Conservation (phyloP, 495 filamentous ascomycete genomes). For the Penicillium odoratum region DNA sequence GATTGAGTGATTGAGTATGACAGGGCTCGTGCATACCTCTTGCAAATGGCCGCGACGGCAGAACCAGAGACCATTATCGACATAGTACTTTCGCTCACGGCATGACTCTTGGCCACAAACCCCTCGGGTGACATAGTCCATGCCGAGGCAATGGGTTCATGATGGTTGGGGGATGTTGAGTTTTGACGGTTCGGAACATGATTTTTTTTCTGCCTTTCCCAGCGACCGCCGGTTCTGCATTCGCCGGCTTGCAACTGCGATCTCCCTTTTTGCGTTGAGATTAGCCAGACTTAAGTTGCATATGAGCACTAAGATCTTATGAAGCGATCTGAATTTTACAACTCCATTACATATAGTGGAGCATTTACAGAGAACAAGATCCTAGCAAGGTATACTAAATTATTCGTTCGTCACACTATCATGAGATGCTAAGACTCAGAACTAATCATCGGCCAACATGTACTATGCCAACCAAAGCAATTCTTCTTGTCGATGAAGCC, state of each 20-base stretch:
- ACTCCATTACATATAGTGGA: not conserved
- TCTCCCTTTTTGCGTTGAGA: not conserved
- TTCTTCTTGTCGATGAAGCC: slow-evolving; percentile 35
- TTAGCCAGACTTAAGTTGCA: not conserved
- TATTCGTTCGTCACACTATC: slow-evolving; percentile 51
- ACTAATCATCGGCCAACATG: slow-evolving; percentile 39
- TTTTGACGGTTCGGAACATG: slow-evolving; percentile 10
- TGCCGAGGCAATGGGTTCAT: slow-evolving; percentile 41
- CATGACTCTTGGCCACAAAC: slow-evolving; percentile 65
- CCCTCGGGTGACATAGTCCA: slow-evolving; percentile 59
- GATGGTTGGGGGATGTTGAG: slow-evolving; percentile 22
- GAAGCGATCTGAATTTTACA: not conserved
- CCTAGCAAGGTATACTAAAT: slow-evolving; percentile 22
- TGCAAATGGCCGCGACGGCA: slow-evolving; percentile 68
- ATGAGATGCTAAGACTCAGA: slow-evolving; percentile 45
- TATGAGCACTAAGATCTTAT: not conserved
- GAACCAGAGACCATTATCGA: slow-evolving; percentile 65
- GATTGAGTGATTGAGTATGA: slow-evolving; percentile 6
- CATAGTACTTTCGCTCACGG: slow-evolving; percentile 57
- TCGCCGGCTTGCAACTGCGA: not conserved
- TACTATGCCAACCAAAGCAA: slow-evolving; percentile 45
- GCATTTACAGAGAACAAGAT: not conserved
- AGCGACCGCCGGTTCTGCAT: slow-evolving; percentile 12
- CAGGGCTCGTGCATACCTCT: slow-evolving; percentile 39
- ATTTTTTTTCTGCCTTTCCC: slow-evolving; percentile 13